phyloP scores from a whole-genome alignment of 2,329 filamentous ascomycete species.

The Exophiala sp. region DNA sequence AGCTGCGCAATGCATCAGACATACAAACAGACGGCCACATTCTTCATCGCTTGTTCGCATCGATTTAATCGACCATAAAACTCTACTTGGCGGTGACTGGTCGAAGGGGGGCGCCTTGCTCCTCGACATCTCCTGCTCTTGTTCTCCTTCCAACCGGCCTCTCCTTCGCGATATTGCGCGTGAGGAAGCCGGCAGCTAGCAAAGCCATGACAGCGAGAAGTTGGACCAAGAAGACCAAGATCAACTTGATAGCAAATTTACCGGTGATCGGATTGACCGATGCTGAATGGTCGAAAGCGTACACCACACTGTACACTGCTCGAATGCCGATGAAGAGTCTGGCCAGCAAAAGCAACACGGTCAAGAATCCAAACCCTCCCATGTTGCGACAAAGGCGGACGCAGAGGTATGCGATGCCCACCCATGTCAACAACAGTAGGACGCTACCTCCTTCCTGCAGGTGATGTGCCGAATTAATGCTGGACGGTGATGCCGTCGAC shows the following conservation, averaged over 20 bases:
- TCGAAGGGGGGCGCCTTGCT: not conserved
- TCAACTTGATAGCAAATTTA: slow-evolving; percentile 8
- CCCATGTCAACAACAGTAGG: slow-evolving; percentile 11
- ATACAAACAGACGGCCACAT: too few species aligned
- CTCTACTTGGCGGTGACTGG: too few species aligned
- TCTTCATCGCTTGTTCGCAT: too few species aligned
- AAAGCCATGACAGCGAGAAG: slow-evolving; percentile 6
- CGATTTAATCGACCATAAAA: too few species aligned
- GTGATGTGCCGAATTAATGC: slow-evolving; percentile 6
- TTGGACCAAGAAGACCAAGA: slow-evolving; percentile 11
- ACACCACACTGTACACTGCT: slow-evolving; percentile 15
- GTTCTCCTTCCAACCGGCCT: too few species aligned
- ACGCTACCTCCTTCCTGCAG: slow-evolving; percentile 6
- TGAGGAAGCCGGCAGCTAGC: slow-evolving; percentile 9
- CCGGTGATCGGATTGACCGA: slow-evolving; percentile 13
- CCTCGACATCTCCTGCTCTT: not conserved
- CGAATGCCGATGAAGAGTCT: slow-evolving; percentile 10
- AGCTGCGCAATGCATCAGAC: too few species aligned
- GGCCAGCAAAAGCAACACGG: not conserved
- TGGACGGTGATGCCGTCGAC: not conserved
- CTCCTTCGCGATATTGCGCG: slow-evolving; percentile 1
- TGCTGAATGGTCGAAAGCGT: slow-evolving; percentile 11
- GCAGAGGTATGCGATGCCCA: not conserved
- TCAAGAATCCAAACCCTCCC: not conserved
- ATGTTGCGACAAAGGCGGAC: slow-evolving; percentile 4